Evolutionary conservation across 306 rosid genomes (phyloP), one percentile per base, ranked within the genome.

Genomic region (Vicia faba): DNA sequence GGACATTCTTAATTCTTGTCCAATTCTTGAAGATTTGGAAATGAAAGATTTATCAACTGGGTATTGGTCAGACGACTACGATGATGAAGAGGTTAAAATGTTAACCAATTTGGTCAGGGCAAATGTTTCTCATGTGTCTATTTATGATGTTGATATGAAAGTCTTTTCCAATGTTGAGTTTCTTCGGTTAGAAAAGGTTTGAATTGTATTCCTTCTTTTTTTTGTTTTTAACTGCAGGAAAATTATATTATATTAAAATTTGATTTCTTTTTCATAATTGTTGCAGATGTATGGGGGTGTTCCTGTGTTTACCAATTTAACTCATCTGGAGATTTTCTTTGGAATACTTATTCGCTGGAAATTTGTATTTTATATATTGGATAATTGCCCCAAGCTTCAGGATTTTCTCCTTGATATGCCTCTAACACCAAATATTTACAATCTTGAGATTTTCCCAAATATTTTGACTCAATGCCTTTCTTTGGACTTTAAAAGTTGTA

Each of bases 101-200:
- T 60, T 60, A 16, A 18, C 28, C 4, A 60, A 36, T 5, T 60
- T 60, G 65, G 14, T 60, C 2, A 33, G 7, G 4, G 65, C 65
- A 5, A 26, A 38, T 2, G 12, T 60, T 16, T 16, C 15, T 35
- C 9, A 16, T n/a, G n/a, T 55, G 15, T 23, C 33, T 53, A 2
- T 0, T 28, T 12, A 9, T 58, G 43, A 16, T 60, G 8, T 60
- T 60, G 46, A 8, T 18, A 3, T 60, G 13, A 4, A 14, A 9
- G 29, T n/a, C 8, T 59, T 35, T 3, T 59, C 12, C 0, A 59
- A 35, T 35, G 65, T 18, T 18, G 1, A 59, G 6, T 59, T 59
- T 59, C 46, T 35, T n/a, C 65, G 46, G 13, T 9, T 59, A 9
- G 28, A 35, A 33, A 14, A 16, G 65, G 65, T 59, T 28, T 14